These are phyloP conservation scores for Scheffersomyces coipomensis DNA, from an alignment of 805 yeast genomes.

Conservation along the genomic window DNA sequence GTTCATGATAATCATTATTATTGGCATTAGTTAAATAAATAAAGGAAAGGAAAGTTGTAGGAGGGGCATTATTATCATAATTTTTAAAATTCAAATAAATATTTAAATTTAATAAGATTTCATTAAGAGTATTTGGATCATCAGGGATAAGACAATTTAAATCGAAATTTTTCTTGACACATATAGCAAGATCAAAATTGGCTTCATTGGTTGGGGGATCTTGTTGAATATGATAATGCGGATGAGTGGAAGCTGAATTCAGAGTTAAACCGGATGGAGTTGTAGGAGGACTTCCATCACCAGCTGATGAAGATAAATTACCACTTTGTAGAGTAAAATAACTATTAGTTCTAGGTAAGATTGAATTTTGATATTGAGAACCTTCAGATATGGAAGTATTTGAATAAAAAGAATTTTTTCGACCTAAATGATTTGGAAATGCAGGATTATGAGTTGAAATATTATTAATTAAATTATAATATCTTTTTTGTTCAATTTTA, in stretches of 20 bases:
- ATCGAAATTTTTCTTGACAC: conserved; percentile 37
- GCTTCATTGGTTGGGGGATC: conserved; percentile 10
- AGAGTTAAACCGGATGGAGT: background rate
- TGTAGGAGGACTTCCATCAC: background rate
- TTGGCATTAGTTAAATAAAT: conserved; percentile 20
- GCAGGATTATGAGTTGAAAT: background rate
- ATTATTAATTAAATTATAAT: background rate
- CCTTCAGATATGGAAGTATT: background rate
- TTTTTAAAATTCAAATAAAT: conserved; percentile 30
- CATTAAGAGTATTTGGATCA: conserved; percentile 32
- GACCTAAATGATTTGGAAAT: background rate
- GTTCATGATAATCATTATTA: conserved; percentile 14
- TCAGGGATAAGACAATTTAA: conserved; percentile 31
- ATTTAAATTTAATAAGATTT: conserved; percentile 31
- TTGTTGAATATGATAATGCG: conserved; percentile 7
- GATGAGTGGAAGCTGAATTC: background rate
- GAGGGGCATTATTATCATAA: conserved; percentile 4
- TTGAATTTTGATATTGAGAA: conserved; percentile 7
- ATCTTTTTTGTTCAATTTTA: conserved; percentile 12
- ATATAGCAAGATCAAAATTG: conserved; percentile 30
- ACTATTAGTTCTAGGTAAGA: background rate
- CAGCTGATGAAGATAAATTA: background rate
- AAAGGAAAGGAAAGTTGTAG: conserved; percentile 13
- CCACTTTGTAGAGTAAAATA: background rate
- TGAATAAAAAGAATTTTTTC: conserved; percentile 7